phyloP scores from a whole-genome alignment of 2,329 filamentous ascomycete genomes.

The Aspergillus sp. region DNA sequence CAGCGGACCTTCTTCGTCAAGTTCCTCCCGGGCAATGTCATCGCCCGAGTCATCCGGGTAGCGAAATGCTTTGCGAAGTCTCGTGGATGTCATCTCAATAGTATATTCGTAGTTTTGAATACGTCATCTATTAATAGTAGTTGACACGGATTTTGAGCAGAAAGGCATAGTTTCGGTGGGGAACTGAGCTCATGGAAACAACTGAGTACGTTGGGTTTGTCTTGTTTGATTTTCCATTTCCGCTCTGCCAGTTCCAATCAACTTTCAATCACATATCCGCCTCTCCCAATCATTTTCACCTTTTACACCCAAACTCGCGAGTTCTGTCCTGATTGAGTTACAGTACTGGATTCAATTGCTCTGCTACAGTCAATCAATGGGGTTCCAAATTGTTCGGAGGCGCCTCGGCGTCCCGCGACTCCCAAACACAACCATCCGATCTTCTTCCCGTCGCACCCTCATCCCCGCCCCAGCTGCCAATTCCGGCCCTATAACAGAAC shows the following conservation, averaged over 20 bases:
- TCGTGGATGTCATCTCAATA: slow-evolving; percentile 53
- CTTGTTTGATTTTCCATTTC: slow-evolving; percentile 16
- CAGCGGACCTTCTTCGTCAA: slow-evolving; percentile 71
- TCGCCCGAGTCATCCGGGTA: slow-evolving; percentile 65
- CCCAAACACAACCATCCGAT: slow-evolving; percentile 11
- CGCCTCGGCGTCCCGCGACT: slow-evolving; percentile 21
- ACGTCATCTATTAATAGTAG: background rate
- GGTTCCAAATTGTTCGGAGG: slow-evolving; percentile 16
- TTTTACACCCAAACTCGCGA: background rate
- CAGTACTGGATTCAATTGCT: background rate
- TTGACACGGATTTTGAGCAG: background rate
- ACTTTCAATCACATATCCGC: background rate
- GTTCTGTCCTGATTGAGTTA: background rate
- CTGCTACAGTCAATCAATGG: slow-evolving; percentile 13
- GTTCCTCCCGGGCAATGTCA: slow-evolving; percentile 57
- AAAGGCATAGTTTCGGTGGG: background rate
- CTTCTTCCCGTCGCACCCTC: slow-evolving; percentile 41
- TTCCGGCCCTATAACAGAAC: slow-evolving; percentile 53
- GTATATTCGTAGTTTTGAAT: background rate
- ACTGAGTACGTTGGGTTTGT: slow-evolving; percentile 12
- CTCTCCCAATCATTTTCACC: background rate
- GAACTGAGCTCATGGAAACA: background rate
- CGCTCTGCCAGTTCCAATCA: slow-evolving; percentile 3
- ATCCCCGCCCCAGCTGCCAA: slow-evolving; percentile 52
- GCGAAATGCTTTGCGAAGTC: slow-evolving; percentile 73